Evolutionary conservation across 2,329 filamentous ascomycete species (phyloP).

Genomic region (Diaporthe humulicola): DNA sequence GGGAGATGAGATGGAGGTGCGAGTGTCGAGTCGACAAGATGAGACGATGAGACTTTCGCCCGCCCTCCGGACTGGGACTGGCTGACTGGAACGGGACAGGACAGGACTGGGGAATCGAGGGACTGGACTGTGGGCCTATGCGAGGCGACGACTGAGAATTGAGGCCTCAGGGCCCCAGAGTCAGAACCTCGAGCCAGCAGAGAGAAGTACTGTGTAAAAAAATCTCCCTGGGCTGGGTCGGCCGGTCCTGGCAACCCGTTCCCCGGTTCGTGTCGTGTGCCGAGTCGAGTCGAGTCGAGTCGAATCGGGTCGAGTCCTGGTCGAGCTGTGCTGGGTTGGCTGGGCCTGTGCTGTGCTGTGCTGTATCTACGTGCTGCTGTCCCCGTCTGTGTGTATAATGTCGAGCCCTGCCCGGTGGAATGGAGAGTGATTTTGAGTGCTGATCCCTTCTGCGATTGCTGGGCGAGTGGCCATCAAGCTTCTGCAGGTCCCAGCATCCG

Average conservation of each 20-base stretch:
- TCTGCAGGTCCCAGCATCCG: conserved; percentile 25
- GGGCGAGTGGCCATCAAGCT: conserved; percentile 29
- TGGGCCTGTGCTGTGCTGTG: neutral
- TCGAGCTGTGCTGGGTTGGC: neutral
- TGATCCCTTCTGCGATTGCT: conserved; percentile 8
- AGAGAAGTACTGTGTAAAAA: too few relatives aligned
- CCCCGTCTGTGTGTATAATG: neutral
- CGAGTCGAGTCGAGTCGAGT: neutral
- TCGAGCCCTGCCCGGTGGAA: conserved; percentile 9
- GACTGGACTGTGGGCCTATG: neutral
- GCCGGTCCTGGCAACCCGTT: conserved; percentile 23
- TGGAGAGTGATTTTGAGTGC: conserved; percentile 20
- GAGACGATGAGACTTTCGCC: conserved; percentile 7
- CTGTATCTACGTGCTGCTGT: neutral
- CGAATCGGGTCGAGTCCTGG: neutral
- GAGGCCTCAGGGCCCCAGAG: conserved; percentile 14
- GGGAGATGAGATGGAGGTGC: conserved; percentile 27
- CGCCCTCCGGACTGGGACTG: neutral
- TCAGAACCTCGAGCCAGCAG: conserved; percentile 3
- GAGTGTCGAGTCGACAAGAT: conserved; percentile 9
- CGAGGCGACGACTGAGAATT: neutral
- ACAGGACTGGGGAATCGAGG: neutral
- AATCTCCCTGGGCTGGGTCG: conserved; percentile 8
- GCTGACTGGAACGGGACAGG: neutral
- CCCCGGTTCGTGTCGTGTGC: conserved; percentile 14